Conservation (phyloP, 805 yeast genomes). For the Candida verbasci region DNA sequence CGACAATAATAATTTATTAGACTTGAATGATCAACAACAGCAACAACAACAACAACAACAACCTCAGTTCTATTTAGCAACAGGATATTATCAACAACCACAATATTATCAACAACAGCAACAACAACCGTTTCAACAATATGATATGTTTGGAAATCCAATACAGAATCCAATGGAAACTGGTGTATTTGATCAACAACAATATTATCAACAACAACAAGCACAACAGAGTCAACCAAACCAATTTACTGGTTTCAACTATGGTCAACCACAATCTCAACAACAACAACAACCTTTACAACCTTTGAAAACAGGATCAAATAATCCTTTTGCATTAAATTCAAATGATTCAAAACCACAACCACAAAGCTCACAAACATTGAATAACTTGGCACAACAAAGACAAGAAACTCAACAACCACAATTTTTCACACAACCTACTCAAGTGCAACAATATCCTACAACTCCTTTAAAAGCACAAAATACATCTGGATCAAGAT, state of each 20-base stretch:
- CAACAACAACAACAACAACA: conserved; percentile 18
- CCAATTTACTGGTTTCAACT: conserved; percentile 27
- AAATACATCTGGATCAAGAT: conserved; percentile 29
- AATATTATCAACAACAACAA: conserved; percentile 28
- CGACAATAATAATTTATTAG: conserved; percentile 46
- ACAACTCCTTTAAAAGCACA: conserved; percentile 19
- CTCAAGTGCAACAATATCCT: conserved; percentile 21
- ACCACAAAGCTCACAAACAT: conserved; percentile 17
- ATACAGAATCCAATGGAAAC: conserved; percentile 51
- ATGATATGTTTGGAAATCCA: conserved; percentile 68
- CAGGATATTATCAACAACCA: conserved; percentile 20
- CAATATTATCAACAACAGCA: conserved; percentile 11
- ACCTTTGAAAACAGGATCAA: conserved; percentile 67
- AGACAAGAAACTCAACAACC: conserved; percentile 29
- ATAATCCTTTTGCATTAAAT: conserved; percentile 69
- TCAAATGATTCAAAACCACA: conserved; percentile 6
- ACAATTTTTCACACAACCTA: conserved; percentile 25
- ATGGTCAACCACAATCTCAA: conserved; percentile 22
- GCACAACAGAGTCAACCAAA: conserved; percentile 29
- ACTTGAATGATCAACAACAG: conserved; percentile 45
- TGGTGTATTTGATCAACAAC: conserved; percentile 42
- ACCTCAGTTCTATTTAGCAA: conserved; percentile 18
- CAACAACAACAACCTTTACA: conserved; percentile 33
- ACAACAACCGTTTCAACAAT: conserved; percentile 29
- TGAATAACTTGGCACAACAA: conserved; percentile 26